These are phyloP conservation scores for Magnusiomyces suaveolens DNA, from an alignment of 1,139 yeast species.

Conservation along the genomic window DNA sequence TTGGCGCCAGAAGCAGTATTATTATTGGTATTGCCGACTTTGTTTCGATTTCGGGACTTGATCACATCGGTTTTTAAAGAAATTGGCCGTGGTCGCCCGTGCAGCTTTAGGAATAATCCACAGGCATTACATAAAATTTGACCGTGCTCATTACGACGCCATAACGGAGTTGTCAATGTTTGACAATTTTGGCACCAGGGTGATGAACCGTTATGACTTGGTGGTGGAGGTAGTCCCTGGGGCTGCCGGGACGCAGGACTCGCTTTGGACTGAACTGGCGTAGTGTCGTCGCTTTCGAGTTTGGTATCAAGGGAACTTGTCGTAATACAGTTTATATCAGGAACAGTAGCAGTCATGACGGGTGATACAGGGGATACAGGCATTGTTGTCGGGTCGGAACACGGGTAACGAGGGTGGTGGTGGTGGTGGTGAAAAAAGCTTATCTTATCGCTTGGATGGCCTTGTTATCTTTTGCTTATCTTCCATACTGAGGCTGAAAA, in stretches of 20 bases:
- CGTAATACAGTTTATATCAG: too few relatives aligned
- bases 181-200: constrained; percentile 71
- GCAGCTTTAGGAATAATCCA: constrained; percentile 81
- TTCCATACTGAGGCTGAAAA: background rate
- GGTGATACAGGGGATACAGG: background rate
- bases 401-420: background rate
- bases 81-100: constrained; percentile 87
- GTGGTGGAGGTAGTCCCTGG: background rate
- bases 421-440: background rate
- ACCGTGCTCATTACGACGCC: constrained; percentile 93
- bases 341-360: too few relatives aligned
- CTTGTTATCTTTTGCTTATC: constrained; percentile 1
- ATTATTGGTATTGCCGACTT: constrained; percentile 33
- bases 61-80: constrained; percentile 86
- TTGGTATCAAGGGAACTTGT: too few relatives aligned
- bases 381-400: background rate
- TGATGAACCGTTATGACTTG: constrained; percentile 1
- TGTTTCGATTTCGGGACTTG: constrained; percentile 76
- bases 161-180: constrained; percentile 85
- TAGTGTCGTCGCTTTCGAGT: too few relatives aligned
- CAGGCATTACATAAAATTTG: constrained; percentile 93
- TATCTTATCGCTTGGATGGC: background rate
- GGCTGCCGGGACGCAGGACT: background rate
- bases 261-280: background rate
- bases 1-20: too few relatives aligned